Evolutionary conservation across 1,284 basidiomycete genomes (phyloP), one percentile per base, ranked within the genome.

Genomic region (Ustilago trichophora): DNA sequence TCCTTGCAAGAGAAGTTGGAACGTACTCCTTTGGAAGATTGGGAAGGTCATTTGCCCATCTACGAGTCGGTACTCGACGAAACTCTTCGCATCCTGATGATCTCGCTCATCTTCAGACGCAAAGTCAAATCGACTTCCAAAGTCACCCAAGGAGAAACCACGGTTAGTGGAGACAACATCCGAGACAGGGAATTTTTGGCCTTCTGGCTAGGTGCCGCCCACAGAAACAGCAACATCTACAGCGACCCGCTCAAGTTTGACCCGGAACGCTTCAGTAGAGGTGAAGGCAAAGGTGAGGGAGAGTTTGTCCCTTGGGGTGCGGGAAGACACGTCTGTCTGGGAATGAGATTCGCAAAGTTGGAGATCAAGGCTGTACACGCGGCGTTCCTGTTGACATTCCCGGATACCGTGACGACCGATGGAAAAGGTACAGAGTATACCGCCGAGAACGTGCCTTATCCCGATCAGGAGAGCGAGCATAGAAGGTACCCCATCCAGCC

Each of bases 271-370:
- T 74, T 63, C 35, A 41, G 31, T 0, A 32, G 63, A 12, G 63
- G 64, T 3, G 67, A 74, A 34, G 72, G 72, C 6, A 55, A 49
- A 15, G 51, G 54, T 7, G 60, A 64, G 9, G 46, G 55, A 12
- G 68, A 74, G 18, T 74, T 74, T 18, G 47, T 74, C 0, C 63
- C 60, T 26, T 74, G 72, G 72, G 72, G 72, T 22, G 33, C 55
- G 25, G 72, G 72, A 4, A 37, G 62, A 24, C 72, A 74, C 24
- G 40, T 71, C 11, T 74, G 72, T 19, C 32, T 66, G 2, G 71
- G 71, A 4, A 71, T 73, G 63, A 37, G 60, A 2, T 73, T 73
- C 26, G 67, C 71, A 16, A 71, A 73, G 38, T 34, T 71, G 22
- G 72, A 74, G 27, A 65, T 74, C 29, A 53, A 44, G 7, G 47